Conservation (phyloP, 2,329 filamentous ascomycete genomes). For the Aspergillus ustus region DNA sequence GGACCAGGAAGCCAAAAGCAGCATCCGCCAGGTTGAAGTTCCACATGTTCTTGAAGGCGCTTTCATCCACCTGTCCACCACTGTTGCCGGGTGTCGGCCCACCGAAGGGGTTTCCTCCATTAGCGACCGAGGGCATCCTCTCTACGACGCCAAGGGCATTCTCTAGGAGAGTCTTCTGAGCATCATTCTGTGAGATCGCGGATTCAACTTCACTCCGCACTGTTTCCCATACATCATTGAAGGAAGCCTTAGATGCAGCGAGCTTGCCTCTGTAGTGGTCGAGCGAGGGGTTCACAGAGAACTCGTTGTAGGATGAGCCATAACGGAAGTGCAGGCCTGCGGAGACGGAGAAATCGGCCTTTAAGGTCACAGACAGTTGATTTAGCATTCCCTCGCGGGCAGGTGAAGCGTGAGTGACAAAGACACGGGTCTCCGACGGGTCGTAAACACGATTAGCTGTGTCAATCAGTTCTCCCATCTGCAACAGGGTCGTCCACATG, state of each 20-base stretch:
- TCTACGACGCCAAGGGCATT: slow-evolving; percentile 92
- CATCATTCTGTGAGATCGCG: slow-evolving; percentile 89
- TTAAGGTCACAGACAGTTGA: slow-evolving; percentile 94
- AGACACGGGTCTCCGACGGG: slow-evolving; percentile 93
- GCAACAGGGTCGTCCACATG: slow-evolving; percentile 98
- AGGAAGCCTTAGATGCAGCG: slow-evolving; percentile 95
- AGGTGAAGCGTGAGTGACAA: slow-evolving; percentile 95
- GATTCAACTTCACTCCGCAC: slow-evolving; percentile 95
- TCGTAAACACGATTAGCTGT: slow-evolving; percentile 98
- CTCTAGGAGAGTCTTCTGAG: slow-evolving; percentile 87
- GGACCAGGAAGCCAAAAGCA: slow-evolving; percentile 91
- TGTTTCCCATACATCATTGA: slow-evolving; percentile 99
- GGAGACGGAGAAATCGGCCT: slow-evolving; percentile 97
- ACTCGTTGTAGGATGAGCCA: slow-evolving; percentile 99
- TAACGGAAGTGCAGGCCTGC: slow-evolving; percentile 98
- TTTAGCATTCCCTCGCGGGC: slow-evolving; percentile 96
- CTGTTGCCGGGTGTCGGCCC: slow-evolving; percentile 73
- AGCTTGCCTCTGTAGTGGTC: slow-evolving; percentile 99
- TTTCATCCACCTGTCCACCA: slow-evolving; percentile 93
- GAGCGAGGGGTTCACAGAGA: slow-evolving; percentile 96
- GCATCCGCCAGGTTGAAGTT: slow-evolving; percentile 99
- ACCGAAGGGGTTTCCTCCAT: slow-evolving; percentile 95
- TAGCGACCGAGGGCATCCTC: slow-evolving; percentile 95
- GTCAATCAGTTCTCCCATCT: slow-evolving; percentile 98
- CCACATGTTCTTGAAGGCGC: slow-evolving; percentile 99